These are phyloP conservation scores for Lagenaria siceraria DNA, from an alignment of 306 rosid genomes.

Conservation along the genomic window DNA sequence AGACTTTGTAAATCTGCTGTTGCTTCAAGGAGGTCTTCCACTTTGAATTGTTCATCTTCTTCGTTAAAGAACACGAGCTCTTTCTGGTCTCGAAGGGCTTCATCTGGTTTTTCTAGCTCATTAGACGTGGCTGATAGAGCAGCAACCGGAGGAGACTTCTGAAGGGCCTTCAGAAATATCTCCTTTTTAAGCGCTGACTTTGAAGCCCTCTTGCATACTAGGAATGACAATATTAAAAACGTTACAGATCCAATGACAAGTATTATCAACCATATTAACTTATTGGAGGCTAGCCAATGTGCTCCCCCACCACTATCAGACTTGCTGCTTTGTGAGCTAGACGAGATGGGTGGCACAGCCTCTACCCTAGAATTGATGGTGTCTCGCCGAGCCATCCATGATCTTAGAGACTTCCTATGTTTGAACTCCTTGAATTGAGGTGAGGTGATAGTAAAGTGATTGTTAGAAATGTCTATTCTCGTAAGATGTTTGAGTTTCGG, in stretches of 20 bases:
- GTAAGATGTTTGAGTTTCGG: conserved; percentile 30
- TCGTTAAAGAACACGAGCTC: conserved; percentile 65
- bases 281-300: not conserved
- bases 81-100: conserved; percentile 14
- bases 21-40: conserved; percentile 59
- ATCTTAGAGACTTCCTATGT: conserved; percentile 1
- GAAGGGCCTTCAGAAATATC: conserved; percentile 6
- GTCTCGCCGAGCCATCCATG: conserved; percentile 4
- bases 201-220: conserved; percentile 18
- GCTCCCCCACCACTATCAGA: not conserved
- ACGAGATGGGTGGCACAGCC: not conserved
- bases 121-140: conserved; percentile 4
- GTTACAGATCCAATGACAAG: conserved; percentile 14
- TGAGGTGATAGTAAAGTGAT: conserved; percentile 19
- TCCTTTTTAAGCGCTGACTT: conserved; percentile 3
- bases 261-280: not conserved
- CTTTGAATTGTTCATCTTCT: conserved; percentile 41
- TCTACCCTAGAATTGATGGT: not conserved
- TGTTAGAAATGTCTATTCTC: conserved; percentile 40
- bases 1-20: conserved; percentile 45
- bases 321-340: not conserved
- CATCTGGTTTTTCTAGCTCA: conserved; percentile 19
- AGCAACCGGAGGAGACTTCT: conserved; percentile 23
- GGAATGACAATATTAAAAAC: conserved; percentile 19
- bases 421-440: conserved; percentile 16